Evolutionary conservation across 2,329 filamentous ascomycete species (phyloP), one percentile per base, ranked within the genome.

Genomic region (Paecilomyces fulvus): DNA sequence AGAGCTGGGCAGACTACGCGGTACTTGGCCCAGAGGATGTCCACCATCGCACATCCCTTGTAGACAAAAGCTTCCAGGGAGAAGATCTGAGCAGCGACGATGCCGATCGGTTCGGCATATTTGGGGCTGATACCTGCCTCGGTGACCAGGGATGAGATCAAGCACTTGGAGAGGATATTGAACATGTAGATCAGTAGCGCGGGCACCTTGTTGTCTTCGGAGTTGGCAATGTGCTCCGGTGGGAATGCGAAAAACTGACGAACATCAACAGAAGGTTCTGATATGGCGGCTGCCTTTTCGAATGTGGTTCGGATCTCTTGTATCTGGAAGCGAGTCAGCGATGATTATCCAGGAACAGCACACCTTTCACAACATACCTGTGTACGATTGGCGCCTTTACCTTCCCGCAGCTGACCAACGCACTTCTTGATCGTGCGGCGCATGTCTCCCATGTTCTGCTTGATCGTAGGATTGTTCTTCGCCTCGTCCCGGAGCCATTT

Each of bases 21-120:
- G 65, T 89, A 88, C 71, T 97, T 96, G 55, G 92, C 87, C 65
- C 95, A 86, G 30, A 97, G 79, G 58, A 97, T 89, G 67, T 95
- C 89, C 54, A 90, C 86, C 57, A 95, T 78, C 1, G 86, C 81
- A 51, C 81, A 73, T 8, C 84, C 86, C 53, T 85, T 81, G 79
- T 85, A 88, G 55, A 81, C 77, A 66, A 89, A 88, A 14, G 83
- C 79, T 17, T 83, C 79, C 54, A 82, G 79, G 0, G 88, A 87
- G 68, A 95, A 92, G 30, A 95, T 80, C 60, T 86, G 83, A 6
- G 87, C 87, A 0, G 86, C 80, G 23, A 92, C 79, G 23, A 92
- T 83, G n/a, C 90, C 90, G 49, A 95, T 81, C 0, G 89, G 87
- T 63, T 94, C 88, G 9, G 89, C 90, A 5, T 83, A 80, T 59